A percentile compares a stretch with the other conserved stretches of the same genome.
phyloP scores from a whole-genome alignment of 768 basidiomycete species.

The Rhodosporidiobolus sp. region DNA sequence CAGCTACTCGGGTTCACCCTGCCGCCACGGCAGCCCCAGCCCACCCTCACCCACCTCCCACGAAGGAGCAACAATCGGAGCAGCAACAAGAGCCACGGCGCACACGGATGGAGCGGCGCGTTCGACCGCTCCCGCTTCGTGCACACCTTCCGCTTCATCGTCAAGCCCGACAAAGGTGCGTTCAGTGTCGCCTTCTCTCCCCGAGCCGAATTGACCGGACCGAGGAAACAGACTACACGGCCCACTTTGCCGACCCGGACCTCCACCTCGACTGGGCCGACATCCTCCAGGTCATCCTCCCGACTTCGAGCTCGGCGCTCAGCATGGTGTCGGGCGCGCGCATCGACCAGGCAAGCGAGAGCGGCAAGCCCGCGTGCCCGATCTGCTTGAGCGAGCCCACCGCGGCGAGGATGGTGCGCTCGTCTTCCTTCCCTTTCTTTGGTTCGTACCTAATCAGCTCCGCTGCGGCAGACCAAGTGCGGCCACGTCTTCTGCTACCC shows the following conservation, averaged over 20 bases:
- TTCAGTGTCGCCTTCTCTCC: background rate
- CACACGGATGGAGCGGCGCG: background rate
- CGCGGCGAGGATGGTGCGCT: conserved; percentile 61
- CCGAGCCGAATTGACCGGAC: background rate
- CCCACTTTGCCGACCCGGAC: conserved; percentile 93
- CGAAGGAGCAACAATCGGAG: conserved; percentile 78
- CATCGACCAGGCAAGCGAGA: conserved; percentile 29
- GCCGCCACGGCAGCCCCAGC: conserved; percentile 71
- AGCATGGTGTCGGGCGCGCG: conserved; percentile 57
- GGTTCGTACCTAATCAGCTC: background rate
- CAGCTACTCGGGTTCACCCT: conserved; percentile 92
- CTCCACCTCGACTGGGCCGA: conserved; percentile 68
- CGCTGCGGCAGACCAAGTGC: conserved; percentile 13
- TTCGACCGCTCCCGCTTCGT: conserved; percentile 31
- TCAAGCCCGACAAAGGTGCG: conserved; percentile 31
- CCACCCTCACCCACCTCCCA: conserved; percentile 41
- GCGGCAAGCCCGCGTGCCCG: conserved; percentile 62
- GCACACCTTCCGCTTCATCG: conserved; percentile 33
- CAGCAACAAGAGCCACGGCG: background rate
- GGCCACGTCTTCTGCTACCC: conserved; percentile 89
- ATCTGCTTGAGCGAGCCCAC: conserved; percentile 90
- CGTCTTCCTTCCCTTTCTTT: background rate
- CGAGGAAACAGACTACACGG: conserved; percentile 61
- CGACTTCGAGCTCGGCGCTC: conserved; percentile 67
- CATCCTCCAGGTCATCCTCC: conserved; percentile 89